Percentiles rank a stretch among this genome's conserved stretches.
phyloP scores from a whole-genome alignment of 1,139 yeast species.

The Candida sp. region DNA sequence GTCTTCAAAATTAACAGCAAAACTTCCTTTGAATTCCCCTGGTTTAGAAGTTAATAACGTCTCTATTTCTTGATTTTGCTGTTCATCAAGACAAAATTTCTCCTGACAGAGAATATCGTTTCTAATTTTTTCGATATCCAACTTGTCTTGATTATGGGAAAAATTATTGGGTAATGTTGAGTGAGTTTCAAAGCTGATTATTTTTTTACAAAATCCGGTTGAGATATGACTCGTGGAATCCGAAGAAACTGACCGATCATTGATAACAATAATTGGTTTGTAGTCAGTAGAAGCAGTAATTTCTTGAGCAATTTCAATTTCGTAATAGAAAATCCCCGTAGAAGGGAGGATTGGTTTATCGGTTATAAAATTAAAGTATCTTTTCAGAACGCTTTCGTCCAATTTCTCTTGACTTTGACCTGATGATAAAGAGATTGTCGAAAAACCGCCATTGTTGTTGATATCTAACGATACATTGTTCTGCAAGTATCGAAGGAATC shows the following conservation, averaged over 20 bases:
- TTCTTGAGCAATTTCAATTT: slow-evolving; percentile 31
- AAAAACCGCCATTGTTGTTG: slow-evolving; percentile 23
- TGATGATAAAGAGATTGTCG: slow-evolving; percentile 22
- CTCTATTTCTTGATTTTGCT: slow-evolving; percentile 14
- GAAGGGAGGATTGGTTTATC: slow-evolving; percentile 30
- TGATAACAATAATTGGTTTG: slow-evolving; percentile 30
- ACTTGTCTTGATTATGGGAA: slow-evolving; percentile 6
- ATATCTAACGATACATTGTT: slow-evolving; percentile 20
- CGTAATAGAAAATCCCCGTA: slow-evolving; percentile 36
- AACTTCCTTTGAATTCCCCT: slow-evolving; percentile 40
- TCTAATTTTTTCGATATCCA: slow-evolving; percentile 30
- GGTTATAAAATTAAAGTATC: slow-evolving; percentile 32
- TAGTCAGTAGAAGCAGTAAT: slow-evolving; percentile 26
- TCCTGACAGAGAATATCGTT: slow-evolving; percentile 21
- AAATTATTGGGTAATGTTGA: slow-evolving; percentile 7
- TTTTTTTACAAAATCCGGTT: slow-evolving; percentile 34
- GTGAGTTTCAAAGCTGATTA: slow-evolving; percentile 15
- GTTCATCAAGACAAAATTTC: slow-evolving; percentile 11
- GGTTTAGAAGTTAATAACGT: slow-evolving; percentile 26
- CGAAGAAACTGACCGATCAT: slow-evolving; percentile 33
- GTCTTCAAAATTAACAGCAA: slow-evolving; percentile 41
- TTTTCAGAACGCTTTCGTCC: slow-evolving; percentile 7
- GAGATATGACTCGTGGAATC: slow-evolving; percentile 31
- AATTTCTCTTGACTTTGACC: slow-evolving; percentile 3
- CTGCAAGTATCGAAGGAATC: slow-evolving; percentile 18